These are phyloP conservation scores for Chalaropsis ovoidea DNA, from an alignment of 2,329 filamentous ascomycete species.

Conservation along the genomic window DNA sequence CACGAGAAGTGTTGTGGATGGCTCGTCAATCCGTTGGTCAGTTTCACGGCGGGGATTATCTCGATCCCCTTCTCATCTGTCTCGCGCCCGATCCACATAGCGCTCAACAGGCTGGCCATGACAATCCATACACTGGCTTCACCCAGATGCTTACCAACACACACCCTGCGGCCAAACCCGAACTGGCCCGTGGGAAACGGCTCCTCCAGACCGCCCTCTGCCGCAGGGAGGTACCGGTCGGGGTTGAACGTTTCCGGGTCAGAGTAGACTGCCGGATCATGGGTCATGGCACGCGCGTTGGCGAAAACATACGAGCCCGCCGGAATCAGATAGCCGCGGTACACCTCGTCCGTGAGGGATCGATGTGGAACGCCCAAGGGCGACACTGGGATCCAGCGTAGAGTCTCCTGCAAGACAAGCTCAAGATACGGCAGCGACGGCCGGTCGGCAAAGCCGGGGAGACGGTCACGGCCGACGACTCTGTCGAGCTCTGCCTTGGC, in stretches of 20 bases:
- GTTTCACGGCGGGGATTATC: conserved; percentile 30
- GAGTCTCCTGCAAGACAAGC: conserved; percentile 39
- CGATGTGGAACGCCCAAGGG: conserved; percentile 47
- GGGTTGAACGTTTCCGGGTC: conserved; percentile 40
- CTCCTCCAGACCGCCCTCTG: conserved; percentile 36
- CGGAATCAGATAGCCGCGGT: conserved; percentile 47
- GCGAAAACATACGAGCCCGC: conserved; percentile 40
- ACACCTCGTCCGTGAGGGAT: conserved; percentile 45
- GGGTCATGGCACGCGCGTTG: conserved; percentile 39
- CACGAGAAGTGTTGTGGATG: conserved; percentile 30
- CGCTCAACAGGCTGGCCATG: conserved; percentile 35
- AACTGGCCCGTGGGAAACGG: conserved; percentile 41
- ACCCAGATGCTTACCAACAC: conserved; percentile 43
- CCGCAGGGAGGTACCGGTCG: conserved; percentile 34
- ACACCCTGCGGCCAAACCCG: conserved; percentile 45
- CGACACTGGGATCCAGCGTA: conserved; percentile 38
- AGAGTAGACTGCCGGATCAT: conserved; percentile 35
- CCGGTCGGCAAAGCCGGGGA: conserved; percentile 41
- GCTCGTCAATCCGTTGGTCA: conserved; percentile 30
- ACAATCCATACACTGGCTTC: conserved; percentile 37
- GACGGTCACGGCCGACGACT: conserved; percentile 34
- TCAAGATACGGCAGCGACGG: conserved; percentile 38
- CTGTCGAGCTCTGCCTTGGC: conserved; percentile 36
- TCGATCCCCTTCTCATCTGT: conserved; percentile 32
- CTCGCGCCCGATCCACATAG: conserved; percentile 27